These are phyloP conservation scores for Cercospora canescens DNA, from an alignment of 2,329 filamentous ascomycete species.

Conservation along the genomic window DNA sequence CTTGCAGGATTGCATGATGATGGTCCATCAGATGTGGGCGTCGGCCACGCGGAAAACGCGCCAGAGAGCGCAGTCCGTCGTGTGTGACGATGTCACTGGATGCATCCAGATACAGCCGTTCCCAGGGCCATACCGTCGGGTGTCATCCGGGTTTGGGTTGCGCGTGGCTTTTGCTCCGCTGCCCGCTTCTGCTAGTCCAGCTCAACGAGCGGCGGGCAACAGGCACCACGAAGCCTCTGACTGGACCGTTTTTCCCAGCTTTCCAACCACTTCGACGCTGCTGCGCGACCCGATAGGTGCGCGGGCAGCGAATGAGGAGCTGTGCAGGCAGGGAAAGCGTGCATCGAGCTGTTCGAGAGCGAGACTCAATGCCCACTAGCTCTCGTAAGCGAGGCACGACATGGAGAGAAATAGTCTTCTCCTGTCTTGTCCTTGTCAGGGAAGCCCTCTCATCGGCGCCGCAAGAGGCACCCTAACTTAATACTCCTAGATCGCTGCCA, in stretches of 20 bases:
- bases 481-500: conserved; percentile 22
- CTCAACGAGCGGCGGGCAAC: background rate
- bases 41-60: background rate
- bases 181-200: conserved; percentile 6
- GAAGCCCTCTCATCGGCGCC: conserved; percentile 16
- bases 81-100: no score
- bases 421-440: conserved; percentile 13
- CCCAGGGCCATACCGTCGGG: conserved; percentile 1
- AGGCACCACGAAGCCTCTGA: no score
- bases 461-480: conserved; percentile 24
- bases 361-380: conserved; percentile 11
- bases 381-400: conserved; percentile 8
- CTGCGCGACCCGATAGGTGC: background rate
- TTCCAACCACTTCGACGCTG: background rate
- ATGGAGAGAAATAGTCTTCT: background rate
- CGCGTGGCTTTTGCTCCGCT: conserved; percentile 9
- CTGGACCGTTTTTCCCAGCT: background rate
- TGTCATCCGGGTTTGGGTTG: background rate
- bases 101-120: background rate
- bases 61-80: background rate
- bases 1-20: conserved; percentile 1
- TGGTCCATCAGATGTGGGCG: background rate
- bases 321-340: background rate
- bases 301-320: conserved; percentile 4
- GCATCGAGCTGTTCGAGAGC: background rate